Base-by-base conservation (phyloP, 163 green algal species). In the Scenedesmus sp. region DNA sequence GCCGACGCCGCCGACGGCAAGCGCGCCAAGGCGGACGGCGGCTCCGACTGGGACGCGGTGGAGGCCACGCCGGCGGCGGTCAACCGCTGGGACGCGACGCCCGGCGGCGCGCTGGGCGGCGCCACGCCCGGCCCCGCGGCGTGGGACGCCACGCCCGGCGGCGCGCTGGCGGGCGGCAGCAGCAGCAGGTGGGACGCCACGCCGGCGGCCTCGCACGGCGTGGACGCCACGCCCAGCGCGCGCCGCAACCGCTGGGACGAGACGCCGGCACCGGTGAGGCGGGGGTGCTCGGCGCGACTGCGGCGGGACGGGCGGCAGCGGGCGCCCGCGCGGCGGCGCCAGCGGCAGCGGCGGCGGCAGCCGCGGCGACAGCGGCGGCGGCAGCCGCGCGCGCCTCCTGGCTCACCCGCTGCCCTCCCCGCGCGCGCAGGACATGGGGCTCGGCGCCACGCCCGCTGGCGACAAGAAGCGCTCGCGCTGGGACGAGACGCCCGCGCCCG, bases 211-310 rank as follows among this genome's bases (percentile, higher is more conserved):
- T 1, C 72, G 26, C 26, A 62, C 58, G 50, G 67, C n/a, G 29
- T 36, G n/a, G 77, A 80, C 28, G 77, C 81, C 28, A 70, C 80
- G 58, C 80, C 80, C 20, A 81, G 71, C 20, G 74, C 81, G 11
- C 75, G 81, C 31, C 76, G 86, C 48, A 95, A 91, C 85, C 87
- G 92, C 24, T 96, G 92, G 93, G 93, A 97, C 60, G 94, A 97
- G 5, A 97, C 94, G 15, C 94, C 94, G 24, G 93, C 89, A 34
- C 82, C 86, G 54, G 69, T 77, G 33, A 48, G 65, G n/a, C n/a
- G n/a, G n/a, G n/a, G n/a, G n/a, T n/a, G n/a, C n/a, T n/a, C n/a
- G n/a, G n/a, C n/a, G n/a, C n/a, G n/a, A n/a, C n/a, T n/a, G n/a
- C n/a, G n/a, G n/a, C n/a, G n/a, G n/a, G n/a, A n/a, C n/a, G n/a